Percentiles rank a stretch among this genome's conserved stretches.
These are phyloP conservation scores for Evansstolkia leycettana DNA, from an alignment of 495 filamentous ascomycete genomes.

Conservation along the genomic window DNA sequence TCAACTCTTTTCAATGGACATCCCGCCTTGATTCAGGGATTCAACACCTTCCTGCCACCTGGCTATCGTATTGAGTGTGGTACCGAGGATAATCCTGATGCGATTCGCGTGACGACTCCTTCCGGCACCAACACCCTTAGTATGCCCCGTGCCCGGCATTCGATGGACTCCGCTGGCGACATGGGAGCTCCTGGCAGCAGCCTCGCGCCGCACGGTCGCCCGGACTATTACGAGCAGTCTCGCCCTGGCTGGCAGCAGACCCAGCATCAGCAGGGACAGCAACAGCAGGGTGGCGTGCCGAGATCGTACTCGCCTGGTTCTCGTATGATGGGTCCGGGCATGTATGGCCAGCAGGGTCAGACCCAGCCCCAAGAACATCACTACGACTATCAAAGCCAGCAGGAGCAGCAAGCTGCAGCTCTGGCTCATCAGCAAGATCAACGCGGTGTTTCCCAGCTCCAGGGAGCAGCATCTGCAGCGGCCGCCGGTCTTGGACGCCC, in stretches of 20 bases:
- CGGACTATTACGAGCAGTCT: slow-evolving; percentile 36
- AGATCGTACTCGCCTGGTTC: slow-evolving; percentile 35
- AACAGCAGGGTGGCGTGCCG: slow-evolving; percentile 12
- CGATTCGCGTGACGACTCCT: slow-evolving; percentile 93
- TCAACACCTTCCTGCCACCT: slow-evolving; percentile 96
- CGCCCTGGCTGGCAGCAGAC: slow-evolving; percentile 35
- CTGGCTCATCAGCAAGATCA: slow-evolving; percentile 67
- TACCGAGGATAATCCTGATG: slow-evolving; percentile 79
- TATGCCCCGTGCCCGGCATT: slow-evolving; percentile 40
- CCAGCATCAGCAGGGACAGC: slow-evolving; percentile 31
- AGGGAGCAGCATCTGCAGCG: slow-evolving; percentile 60
- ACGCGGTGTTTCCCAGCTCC: slow-evolving; percentile 65
- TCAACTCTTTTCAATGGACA: slow-evolving; percentile 95
- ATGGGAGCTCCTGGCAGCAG: slow-evolving; percentile 17
- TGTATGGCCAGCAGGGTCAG: slow-evolving; percentile 28
- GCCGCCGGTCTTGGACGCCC: slow-evolving; percentile 33
- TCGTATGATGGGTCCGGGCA: slow-evolving; percentile 26
- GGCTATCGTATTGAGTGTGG: slow-evolving; percentile 97
- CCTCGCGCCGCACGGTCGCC: slow-evolving; percentile 22
- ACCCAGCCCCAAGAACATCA: slow-evolving; percentile 30
- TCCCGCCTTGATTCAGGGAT: slow-evolving; percentile 92
- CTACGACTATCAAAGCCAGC: slow-evolving; percentile 31
- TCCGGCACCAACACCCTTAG: slow-evolving; percentile 62
- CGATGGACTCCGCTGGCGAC: slow-evolving; percentile 30
- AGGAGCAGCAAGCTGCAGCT: slow-evolving; percentile 37